phyloP scores from a whole-genome alignment of 352 stramenopile species.

The Globisporangium polare region DNA sequence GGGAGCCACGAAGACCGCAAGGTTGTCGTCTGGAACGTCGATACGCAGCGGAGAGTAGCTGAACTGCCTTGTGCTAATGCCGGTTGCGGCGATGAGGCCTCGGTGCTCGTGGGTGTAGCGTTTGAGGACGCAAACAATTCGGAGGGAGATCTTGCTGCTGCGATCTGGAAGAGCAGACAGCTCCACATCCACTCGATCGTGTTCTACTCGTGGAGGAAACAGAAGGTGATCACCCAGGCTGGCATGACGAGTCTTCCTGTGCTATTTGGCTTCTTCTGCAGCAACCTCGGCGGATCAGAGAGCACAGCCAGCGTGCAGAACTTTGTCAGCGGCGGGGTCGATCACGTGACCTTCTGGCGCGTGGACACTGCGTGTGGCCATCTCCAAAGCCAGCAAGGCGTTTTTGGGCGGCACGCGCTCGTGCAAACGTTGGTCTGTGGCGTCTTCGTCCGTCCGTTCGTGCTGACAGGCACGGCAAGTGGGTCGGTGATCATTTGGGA shows the following conservation, averaged over 20 bases:
- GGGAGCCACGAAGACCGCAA: conserved; percentile 33
- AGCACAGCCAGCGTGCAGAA: not conserved
- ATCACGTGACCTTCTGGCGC: conserved; percentile 67
- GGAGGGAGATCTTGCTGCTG: conserved; percentile 41
- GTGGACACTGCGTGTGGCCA: conserved; percentile 46
- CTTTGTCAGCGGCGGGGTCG: conserved; percentile 66
- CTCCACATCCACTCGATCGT: conserved; percentile 38
- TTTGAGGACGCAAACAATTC: conserved; percentile 22
- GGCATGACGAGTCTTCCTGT: conserved; percentile 55
- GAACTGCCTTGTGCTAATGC: conserved; percentile 19
- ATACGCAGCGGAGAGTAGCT: conserved; percentile 26
- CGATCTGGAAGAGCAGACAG: conserved; percentile 39
- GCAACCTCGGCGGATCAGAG: not conserved
- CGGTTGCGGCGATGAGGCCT: not conserved
- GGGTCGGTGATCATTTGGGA: conserved; percentile 57
- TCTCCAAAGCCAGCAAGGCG: conserved; percentile 42
- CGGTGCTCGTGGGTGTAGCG: conserved; percentile 21
- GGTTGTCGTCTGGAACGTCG: conserved; percentile 28
- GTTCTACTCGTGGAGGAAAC: conserved; percentile 44
- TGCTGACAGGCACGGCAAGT: conserved; percentile 49
- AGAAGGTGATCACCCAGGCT: conserved; percentile 21
- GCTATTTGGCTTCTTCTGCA: conserved; percentile 51
- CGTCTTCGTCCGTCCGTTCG: conserved; percentile 35
- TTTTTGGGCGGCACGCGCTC: conserved; percentile 64
- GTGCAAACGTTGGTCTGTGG: conserved; percentile 46